These are phyloP conservation scores for Aristolochia fimbriata DNA, from an alignment of 164 flowering plant genomes.

Conservation along the genomic window DNA sequence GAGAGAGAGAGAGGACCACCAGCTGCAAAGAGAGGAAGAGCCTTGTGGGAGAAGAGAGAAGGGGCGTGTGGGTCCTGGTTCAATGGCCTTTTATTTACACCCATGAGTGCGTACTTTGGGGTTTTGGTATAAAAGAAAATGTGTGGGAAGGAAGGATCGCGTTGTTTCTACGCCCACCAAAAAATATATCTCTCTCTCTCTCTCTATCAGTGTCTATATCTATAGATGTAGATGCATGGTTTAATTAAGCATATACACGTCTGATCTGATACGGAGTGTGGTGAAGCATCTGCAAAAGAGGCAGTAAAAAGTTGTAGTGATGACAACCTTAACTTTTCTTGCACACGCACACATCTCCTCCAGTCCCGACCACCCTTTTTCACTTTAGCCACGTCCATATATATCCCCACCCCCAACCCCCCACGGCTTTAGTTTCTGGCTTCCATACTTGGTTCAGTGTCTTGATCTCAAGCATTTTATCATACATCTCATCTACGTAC, in stretches of 20 bases:
- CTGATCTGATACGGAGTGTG: constrained; percentile 30
- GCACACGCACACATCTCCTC: constrained; percentile 28
- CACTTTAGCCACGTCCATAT: constrained; percentile 6
- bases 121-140: constrained; percentile 28
- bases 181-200: background rate
- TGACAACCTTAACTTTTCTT: constrained; percentile 36
- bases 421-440: constrained; percentile 16
- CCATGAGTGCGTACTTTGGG: constrained; percentile 52
- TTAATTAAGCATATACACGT: constrained; percentile 1
- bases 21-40: constrained; percentile 18
- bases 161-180: constrained; percentile 65
- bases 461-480: too few relatives aligned
- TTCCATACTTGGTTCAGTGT: constrained; percentile 1
- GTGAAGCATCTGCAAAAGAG: constrained; percentile 47
- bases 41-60: constrained; percentile 15
- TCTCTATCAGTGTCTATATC: background rate
- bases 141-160: constrained; percentile 51
- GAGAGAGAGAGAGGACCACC: constrained; percentile 11
- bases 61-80: constrained; percentile 24
- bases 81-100: constrained; percentile 25
- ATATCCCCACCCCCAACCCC: too few relatives aligned
- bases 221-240: background rate
- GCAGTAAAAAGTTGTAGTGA: constrained; percentile 15
- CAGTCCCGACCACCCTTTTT: constrained; percentile 9
- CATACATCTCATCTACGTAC: too few relatives aligned